A percentile compares a stretch with the other conserved stretches of the same genome.
These are phyloP conservation scores for Nitzschia palea DNA, from an alignment of 108 stramenopile genomes.

Conservation along the genomic window DNA sequence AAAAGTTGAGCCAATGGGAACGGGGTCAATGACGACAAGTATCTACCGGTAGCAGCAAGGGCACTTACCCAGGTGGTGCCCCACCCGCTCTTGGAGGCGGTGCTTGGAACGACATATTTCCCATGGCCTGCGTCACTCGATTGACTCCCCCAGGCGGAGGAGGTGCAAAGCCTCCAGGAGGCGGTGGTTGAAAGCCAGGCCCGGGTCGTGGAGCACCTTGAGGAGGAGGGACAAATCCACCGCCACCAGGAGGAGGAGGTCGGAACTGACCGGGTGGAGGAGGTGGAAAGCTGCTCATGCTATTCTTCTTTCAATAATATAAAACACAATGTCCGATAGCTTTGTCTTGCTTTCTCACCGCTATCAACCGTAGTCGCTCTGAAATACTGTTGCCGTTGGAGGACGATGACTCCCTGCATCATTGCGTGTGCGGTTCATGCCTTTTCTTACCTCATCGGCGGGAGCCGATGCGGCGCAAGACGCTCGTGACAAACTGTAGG, in stretches of 20 bases:
- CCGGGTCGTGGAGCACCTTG: slow-evolving; percentile 19
- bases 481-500: not conserved
- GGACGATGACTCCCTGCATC: too few relatives aligned
- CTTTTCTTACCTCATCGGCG: too few relatives aligned
- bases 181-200: slow-evolving; percentile 34
- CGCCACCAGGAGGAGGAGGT: slow-evolving; percentile 31
- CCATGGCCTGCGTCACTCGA: slow-evolving; percentile 54
- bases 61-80: slow-evolving; percentile 7
- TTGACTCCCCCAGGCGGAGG: slow-evolving; percentile 22
- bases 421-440: too few relatives aligned
- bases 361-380: too few relatives aligned
- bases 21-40: too few relatives aligned
- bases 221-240: slow-evolving; percentile 38
- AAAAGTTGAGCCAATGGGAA: too few relatives aligned
- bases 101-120: slow-evolving; percentile 47
- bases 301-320: not conserved
- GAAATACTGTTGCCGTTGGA: too few relatives aligned
- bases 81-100: slow-evolving; percentile 18
- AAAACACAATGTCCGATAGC: not conserved
- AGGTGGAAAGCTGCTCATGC: slow-evolving; percentile 34
- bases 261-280: slow-evolving; percentile 31
- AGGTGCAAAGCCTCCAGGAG: slow-evolving; percentile 38
- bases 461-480: too few relatives aligned
- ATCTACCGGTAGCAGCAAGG: too few relatives aligned
- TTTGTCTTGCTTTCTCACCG: not conserved